Conservation (phyloP, 106 monocot species). For the Allium cepa region DNA sequence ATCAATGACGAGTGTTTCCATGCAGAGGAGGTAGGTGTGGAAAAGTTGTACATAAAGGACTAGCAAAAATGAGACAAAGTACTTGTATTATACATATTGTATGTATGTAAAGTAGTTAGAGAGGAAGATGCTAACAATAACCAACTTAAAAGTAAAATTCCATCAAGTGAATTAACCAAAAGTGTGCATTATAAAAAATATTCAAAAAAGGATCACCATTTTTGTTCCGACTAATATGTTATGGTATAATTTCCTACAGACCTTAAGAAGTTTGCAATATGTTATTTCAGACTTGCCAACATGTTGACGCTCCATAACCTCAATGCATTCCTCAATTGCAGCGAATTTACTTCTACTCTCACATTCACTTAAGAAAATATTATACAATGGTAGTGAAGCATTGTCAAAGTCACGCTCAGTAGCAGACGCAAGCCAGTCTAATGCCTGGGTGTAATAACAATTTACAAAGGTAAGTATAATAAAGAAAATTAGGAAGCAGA, state of each 20-base stretch:
- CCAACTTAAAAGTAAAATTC: no score
- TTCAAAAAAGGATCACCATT: no score
- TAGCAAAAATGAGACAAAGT: no score
- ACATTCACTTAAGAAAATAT: conserved; percentile 58
- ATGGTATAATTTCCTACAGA: conserved; percentile 16
- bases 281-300: conserved; percentile 91
- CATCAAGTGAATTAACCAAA: no score
- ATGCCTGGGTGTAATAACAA: conserved; percentile 33
- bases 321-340: conserved; percentile 47
- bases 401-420: conserved; percentile 31
- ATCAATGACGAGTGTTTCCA: no score
- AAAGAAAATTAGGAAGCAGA: background rate
- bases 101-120: no score
- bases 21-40: no score
- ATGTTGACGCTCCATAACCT: conserved; percentile 49
- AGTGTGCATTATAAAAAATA: no score
- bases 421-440: conserved; percentile 49
- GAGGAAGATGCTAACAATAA: no score
- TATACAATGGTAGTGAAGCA: conserved; percentile 37
- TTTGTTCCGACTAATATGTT: no score
- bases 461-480: background rate
- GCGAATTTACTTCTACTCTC: conserved; percentile 19
- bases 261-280: conserved; percentile 87
- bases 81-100: no score
- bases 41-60: no score